Conservation (phyloP, 768 basidiomycete genomes). For the Hebeloma cylindrosporum region DNA sequence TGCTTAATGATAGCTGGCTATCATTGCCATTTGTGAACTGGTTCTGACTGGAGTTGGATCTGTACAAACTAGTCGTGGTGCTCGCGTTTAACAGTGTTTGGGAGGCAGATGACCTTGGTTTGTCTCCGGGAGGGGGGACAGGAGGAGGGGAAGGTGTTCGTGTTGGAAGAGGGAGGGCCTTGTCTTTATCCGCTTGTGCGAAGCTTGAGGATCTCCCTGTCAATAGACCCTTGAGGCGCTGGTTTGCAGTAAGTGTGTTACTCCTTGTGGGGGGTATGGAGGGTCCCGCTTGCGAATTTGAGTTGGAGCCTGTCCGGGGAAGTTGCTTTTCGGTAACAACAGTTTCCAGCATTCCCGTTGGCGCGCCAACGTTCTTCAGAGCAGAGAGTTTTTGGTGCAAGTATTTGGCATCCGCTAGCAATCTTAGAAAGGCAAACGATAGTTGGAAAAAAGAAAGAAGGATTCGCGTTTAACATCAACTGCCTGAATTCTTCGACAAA, state of each 20-base stretch:
- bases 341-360: constrained; percentile 79
- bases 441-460: background rate
- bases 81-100: constrained; percentile 5
- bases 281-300: constrained; percentile 10
- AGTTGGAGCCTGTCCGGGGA: constrained; percentile 32
- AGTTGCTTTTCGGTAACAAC: constrained; percentile 81
- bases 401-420: constrained; percentile 77
- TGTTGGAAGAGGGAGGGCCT: constrained; percentile 24
- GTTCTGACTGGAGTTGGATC: constrained; percentile 11
- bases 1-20: constrained; percentile 15
- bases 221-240: constrained; percentile 46
- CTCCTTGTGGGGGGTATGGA: constrained; percentile 32
- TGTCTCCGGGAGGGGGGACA: constrained; percentile 24
- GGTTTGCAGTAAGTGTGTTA: constrained; percentile 45
- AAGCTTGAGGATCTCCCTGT: constrained; percentile 37
- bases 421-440: constrained; percentile 41
- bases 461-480: background rate
- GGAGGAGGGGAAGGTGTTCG: constrained; percentile 26
- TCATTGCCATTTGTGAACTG: constrained; percentile 15
- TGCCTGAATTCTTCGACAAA: background rate
- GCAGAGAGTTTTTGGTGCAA: constrained; percentile 73
- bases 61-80: constrained; percentile 8
- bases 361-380: constrained; percentile 70
- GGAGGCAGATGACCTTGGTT: constrained; percentile 20
- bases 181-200: constrained; percentile 29